phyloP scores from a whole-genome alignment of 345 rosid genomes.

The Populus davidiana region DNA sequence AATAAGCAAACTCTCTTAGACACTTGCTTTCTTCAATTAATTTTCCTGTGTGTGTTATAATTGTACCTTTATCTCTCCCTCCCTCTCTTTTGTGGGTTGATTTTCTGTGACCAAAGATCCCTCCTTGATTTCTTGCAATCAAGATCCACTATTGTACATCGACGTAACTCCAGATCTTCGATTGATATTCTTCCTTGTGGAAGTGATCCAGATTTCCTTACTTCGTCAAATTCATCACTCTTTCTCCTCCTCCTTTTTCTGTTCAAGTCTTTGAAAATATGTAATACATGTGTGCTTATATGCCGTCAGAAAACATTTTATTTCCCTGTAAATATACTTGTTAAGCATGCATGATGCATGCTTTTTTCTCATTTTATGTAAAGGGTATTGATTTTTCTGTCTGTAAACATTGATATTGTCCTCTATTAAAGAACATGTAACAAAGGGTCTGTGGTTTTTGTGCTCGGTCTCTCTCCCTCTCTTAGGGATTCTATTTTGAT shows the following conservation, averaged over 20 bases:
- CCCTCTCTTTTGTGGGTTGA: background rate
- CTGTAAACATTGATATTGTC: background rate
- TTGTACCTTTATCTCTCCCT: background rate
- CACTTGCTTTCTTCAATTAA: background rate
- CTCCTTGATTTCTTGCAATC: background rate
- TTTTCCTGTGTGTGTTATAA: background rate
- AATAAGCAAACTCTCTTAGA: background rate
- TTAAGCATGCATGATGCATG: background rate
- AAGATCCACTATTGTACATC: background rate
- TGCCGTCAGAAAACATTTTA: background rate
- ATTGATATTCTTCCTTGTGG: background rate
- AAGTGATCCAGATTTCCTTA: background rate
- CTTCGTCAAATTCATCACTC: background rate
- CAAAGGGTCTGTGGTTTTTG: background rate
- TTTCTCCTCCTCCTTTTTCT: background rate
- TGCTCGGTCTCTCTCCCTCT: background rate
- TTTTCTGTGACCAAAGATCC: background rate
- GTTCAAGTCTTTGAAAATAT: background rate
- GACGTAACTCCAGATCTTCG: background rate
- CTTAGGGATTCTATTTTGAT: background rate
- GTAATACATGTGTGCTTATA: background rate
- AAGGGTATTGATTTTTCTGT: background rate
- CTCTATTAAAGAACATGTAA: background rate
- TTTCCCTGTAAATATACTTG: background rate
- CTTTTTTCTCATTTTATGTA: background rate